Evolutionary conservation across 2,329 filamentous ascomycete genomes (phyloP).

Genomic region (Ascocoryne sarcoides): DNA sequence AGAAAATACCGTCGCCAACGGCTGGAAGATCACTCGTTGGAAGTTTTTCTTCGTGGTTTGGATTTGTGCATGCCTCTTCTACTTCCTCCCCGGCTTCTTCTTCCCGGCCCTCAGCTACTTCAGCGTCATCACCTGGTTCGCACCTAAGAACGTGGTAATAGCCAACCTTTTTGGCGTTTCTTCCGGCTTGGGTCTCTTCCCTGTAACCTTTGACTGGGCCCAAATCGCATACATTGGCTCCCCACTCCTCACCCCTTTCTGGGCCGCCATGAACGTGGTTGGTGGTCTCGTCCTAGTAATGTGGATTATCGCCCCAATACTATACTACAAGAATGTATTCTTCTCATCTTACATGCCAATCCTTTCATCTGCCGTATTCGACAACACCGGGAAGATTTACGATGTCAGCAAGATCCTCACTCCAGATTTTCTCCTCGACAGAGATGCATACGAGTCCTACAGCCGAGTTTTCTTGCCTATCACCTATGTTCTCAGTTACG

Average conservation of each 20-base stretch:
- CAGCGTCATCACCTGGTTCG: constrained; percentile 82
- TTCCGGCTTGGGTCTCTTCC: constrained; percentile 77
- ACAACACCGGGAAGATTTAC: constrained; percentile 73
- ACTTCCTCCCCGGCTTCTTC: constrained; percentile 74
- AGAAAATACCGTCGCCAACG: constrained; percentile 71
- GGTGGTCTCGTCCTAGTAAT: constrained; percentile 73
- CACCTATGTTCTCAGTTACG: constrained; percentile 81
- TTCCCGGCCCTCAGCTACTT: constrained; percentile 84
- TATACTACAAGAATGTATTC: constrained; percentile 73
- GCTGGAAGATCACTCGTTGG: constrained; percentile 76
- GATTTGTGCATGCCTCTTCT: constrained; percentile 64
- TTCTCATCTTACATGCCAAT: constrained; percentile 84
- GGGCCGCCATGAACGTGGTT: constrained; percentile 78
- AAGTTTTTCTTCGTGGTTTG: constrained; percentile 76
- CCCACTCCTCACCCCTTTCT: constrained; percentile 74
- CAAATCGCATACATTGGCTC: constrained; percentile 81
- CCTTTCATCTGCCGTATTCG: constrained; percentile 74
- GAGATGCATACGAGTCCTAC: constrained; percentile 68
- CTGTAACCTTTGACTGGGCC: constrained; percentile 85
- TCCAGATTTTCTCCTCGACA: constrained; percentile 67
- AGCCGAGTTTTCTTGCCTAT: constrained; percentile 79
- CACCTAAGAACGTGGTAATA: constrained; percentile 75
- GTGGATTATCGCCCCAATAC: constrained; percentile 73
- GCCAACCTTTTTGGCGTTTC: constrained; percentile 79
- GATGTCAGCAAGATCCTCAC: constrained; percentile 76